Evolutionary conservation across 345 rosid genomes (phyloP), one percentile per base, ranked within the genome.

Genomic region (Citrus australasica): DNA sequence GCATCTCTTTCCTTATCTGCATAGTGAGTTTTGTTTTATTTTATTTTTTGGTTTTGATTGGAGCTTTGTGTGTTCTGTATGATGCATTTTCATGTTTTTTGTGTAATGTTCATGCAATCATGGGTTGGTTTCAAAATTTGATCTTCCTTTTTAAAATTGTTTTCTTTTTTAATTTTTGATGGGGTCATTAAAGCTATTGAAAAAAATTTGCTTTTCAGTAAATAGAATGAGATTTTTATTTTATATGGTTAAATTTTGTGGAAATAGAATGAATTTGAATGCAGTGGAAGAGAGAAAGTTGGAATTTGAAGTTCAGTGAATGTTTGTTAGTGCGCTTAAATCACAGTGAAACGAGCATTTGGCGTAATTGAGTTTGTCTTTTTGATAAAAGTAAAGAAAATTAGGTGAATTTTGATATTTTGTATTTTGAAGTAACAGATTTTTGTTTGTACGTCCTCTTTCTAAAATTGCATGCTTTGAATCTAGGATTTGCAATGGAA

Each of bases 1-100:
- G 74, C 93, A 92, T 76, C 88, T 96, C 71, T 91, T 96, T 76
- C 93, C 97, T 76, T 87, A 79, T 81, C 82, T 96, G 59, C 92
- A 94, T 64, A 89, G 98, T 96, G 88, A 84, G 78, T n/a, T 13
- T 77, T 7, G 35, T 28, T 40, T 28, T 19, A 0, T 58, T 27
- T 69, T 25, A 22, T 25, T 38, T 64, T 27, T 46, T 46, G 51
- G 3, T 11, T 72, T 7, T 35, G 24, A 58, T 9, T 40, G 28
- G 59, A 11, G 14, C 13, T n/a, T 17, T 11, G 22, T 64, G 33
- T 59, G n/a, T 25, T 62, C 7, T 65, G 5, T 55, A 16, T 21
- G 67, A 4, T 62, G 69, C 25, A 22, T 73, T 24, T 73, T 46
- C 9, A 42, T 16, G 21, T 33, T 2, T 32, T 73, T 5, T 73